Percentiles rank a stretch among this genome's conserved stretches.
Conservation (phyloP, 1,139 yeast genomes). For the Geotrichum candidum region DNA sequence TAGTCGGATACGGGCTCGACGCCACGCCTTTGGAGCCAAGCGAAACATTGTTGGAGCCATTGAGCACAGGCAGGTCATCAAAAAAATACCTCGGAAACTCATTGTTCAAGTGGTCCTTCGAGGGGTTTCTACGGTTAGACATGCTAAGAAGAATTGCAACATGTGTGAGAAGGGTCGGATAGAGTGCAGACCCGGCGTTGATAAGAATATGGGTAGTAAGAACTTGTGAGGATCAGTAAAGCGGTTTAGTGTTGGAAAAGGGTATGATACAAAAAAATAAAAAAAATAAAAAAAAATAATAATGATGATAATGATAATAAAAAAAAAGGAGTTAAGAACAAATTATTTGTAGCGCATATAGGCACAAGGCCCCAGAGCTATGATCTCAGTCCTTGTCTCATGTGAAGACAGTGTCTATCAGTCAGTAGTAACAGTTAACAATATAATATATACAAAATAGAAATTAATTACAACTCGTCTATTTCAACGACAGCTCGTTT, state of each 20-base stretch:
- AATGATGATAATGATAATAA: neutral
- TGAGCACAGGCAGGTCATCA: constrained; percentile 30
- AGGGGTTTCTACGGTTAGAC: constrained; percentile 5
- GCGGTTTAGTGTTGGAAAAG: neutral
- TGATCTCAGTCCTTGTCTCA: neutral
- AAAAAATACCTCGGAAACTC: constrained; percentile 34
- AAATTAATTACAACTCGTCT: neutral
- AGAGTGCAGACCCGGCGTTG: neutral
- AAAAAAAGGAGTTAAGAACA: neutral
- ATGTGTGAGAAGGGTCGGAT: neutral
- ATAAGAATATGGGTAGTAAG: neutral
- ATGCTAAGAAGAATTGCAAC: neutral
- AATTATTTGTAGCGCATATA: neutral
- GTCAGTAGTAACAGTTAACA: neutral
- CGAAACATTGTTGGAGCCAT: constrained; percentile 12
- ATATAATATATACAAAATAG: neutral
- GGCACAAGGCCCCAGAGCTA: neutral
- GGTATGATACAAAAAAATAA: neutral
- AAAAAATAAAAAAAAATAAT: neutral
- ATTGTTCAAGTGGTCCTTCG: constrained; percentile 16
- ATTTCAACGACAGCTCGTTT: constrained; percentile 44
- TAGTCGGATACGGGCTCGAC: constrained; percentile 34
- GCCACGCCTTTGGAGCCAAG: constrained; percentile 12
- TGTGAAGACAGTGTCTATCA: neutral
- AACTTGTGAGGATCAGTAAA: neutral